Base-by-base conservation (phyloP, 192 early-diverging fungal species). In the Coemansia erecta region DNA sequence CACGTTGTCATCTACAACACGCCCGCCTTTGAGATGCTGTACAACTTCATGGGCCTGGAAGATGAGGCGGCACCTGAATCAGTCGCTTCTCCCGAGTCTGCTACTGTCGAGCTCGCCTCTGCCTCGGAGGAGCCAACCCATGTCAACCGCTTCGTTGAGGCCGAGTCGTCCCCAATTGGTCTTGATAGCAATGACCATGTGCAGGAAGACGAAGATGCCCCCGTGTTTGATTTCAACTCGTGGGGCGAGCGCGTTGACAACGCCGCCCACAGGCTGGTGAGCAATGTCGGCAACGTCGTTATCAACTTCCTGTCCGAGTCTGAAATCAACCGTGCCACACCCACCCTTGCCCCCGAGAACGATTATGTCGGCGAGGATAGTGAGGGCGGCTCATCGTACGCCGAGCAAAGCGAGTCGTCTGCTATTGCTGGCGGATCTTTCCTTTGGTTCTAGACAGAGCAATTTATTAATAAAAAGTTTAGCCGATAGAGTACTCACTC, bases 211-310 rank as follows among this genome's bases (percentile, higher is more conserved):
- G 44, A 46, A 0, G 48, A 41, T 23, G 18, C 21, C 19, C 47
- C 17, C 22, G 13, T 13, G 18, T 79, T 79, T 49, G 76, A 79
- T 50, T 57, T 70, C 11, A 64, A 54, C 42, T 72, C 66, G 33
- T 79, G 76, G 76, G 67, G 56, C 31, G 37, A 56, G 31, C 58
- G 70, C 28, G 51, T 79, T 2, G 62, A 73, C 19, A 65, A 57
- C 14, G 76, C 66, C 0, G 76, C 76, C 0, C 55, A 66, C 57
- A 64, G 63, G 13, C 44, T 79, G 33, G 70, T 45, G 0, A 53
- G 47, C n/a, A 79, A 73, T 43, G 66, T 79, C 4, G 66, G 64
- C 10, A 57, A 63, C 15, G 51, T 72, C 13, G 41, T 72, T 39
- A 40, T 68, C 13, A 43, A 56, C 0, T 64, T 72, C 46, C n/a